Percentiles rank a stretch among this genome's conserved stretches.
These are phyloP conservation scores for Leishmania martiniquensis DNA, from an alignment of 208 protist species.

Conservation along the genomic window DNA sequence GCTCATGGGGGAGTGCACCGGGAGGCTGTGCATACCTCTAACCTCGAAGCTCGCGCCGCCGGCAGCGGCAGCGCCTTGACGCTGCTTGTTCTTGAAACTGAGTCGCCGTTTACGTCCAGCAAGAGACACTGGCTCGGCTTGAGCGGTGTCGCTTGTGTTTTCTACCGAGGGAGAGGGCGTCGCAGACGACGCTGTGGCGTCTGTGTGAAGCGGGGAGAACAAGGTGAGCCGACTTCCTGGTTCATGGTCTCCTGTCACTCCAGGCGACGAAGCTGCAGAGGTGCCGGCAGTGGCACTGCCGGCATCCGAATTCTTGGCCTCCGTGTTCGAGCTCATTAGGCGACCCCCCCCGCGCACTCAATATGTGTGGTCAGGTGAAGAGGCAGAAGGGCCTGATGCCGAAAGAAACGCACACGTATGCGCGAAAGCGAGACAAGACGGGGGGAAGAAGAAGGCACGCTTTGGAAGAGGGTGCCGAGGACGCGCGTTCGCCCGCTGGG, in stretches of 20 bases:
- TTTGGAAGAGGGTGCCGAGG: neutral
- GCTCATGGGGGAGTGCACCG: constrained; percentile 5
- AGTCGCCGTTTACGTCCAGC: constrained; percentile 10
- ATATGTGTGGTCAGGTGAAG: neutral
- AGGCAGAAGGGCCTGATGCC: neutral
- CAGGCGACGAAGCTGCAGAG: constrained; percentile 1
- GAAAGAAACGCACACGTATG: neutral
- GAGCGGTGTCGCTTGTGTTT: neutral
- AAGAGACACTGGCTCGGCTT: neutral
- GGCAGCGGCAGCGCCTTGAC: constrained; percentile 5
- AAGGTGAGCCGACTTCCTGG: neutral
- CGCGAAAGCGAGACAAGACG: neutral
- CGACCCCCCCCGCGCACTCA: neutral
- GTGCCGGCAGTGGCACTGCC: neutral
- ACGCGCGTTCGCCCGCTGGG: neutral
- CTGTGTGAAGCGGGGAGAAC: neutral
- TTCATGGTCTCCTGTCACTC: neutral
- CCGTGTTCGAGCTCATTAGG: neutral
- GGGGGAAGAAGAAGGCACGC: neutral
- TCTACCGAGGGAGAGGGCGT: neutral
- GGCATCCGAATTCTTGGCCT: neutral
- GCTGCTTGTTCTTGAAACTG: constrained; percentile 35
- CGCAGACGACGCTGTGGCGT: neutral
- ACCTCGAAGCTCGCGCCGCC: neutral
- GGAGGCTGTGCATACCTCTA: neutral